A percentile compares a stretch with the other conserved stretches of the same genome.
Evolutionary conservation across 768 basidiomycete species (phyloP).

Genomic region (Leccinum olivaceopallidum): DNA sequence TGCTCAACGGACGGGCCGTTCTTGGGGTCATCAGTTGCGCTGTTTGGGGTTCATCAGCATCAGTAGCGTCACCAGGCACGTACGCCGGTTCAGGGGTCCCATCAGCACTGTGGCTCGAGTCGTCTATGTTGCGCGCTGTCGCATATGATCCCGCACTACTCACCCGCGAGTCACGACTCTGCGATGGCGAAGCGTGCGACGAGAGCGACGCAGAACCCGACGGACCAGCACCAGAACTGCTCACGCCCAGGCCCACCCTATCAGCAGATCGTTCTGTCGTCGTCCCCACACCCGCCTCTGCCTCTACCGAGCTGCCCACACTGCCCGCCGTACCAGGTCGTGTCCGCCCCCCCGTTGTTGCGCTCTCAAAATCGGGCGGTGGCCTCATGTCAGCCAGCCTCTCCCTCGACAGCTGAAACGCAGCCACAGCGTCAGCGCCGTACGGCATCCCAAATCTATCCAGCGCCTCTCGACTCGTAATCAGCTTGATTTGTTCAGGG

Average conservation of each 20-base stretch:
- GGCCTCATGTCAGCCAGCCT: slow-evolving; percentile 39
- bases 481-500: slow-evolving; percentile 60
- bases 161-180: slow-evolving; percentile 11
- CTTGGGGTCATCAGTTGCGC: slow-evolving; percentile 15
- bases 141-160: slow-evolving; percentile 19
- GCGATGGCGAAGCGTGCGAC: background rate
- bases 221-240: background rate
- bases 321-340: background rate
- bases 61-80: slow-evolving; percentile 5
- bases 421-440: slow-evolving; percentile 64
- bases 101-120: background rate
- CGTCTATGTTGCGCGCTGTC: slow-evolving; percentile 8
- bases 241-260: background rate
- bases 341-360: background rate
- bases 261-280: background rate
- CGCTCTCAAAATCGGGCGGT: slow-evolving; percentile 53
- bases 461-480: slow-evolving; percentile 66
- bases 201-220: slow-evolving; percentile 1
- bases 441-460: slow-evolving; percentile 76
- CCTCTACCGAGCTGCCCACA: background rate
- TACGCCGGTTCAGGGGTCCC: background rate
- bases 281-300: background rate
- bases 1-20: slow-evolving; percentile 20
- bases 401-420: slow-evolving; percentile 51
- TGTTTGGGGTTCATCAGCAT: slow-evolving; percentile 12